Evolutionary conservation across 2,329 filamentous ascomycete genomes (phyloP), one percentile per base, ranked within the genome.

Genomic region (Alternaria sp.): DNA sequence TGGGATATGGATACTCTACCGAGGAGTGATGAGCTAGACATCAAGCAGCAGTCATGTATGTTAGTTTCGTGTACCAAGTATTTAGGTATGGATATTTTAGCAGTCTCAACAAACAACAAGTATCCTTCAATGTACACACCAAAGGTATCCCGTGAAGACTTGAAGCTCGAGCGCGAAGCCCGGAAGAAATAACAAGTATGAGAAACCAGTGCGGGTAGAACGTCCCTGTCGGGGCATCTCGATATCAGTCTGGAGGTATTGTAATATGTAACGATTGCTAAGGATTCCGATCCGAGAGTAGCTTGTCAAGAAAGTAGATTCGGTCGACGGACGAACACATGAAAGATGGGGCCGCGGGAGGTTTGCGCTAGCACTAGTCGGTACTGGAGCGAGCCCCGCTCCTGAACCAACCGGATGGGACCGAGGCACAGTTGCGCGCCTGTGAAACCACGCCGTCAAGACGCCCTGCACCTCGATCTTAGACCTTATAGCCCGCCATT

Each of bases 361-460:
- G 36, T 46, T 19, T 4, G 9, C 57, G 19, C 52, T 61, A 57
- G 25, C 2, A 15, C 58, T 8, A 21, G 11, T 23, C 0, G 3
- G n/a, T 6, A n/a, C 17, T 12, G 17, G 11, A 9, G 32, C 12
- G 10, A n/a, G 45, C 52, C 58, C 40, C 12, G 21, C 40, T 25
- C 17, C 28, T 43, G n/a, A 23, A 19, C 40, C 57, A 46, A 11
- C 5, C n/a, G 52, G 7, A 36, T 13, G 23, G 32, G 46, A 59
- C 59, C 59, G 59, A 62, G 59, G 59, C 56, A 62, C 32, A 56
- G 47, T 4, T 47, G 49, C 59, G 30, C 45, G 49, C 55, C 25
- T 47, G 55, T 59, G 47, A 62, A 46, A 52, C n/a, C 44, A 28
- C 32, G 45, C 44, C 25, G 9, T 43, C 17, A 32, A 11, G 4